phyloP scores from a whole-genome alignment of 2,329 filamentous ascomycete genomes.

The Stachybotrys echinatus region DNA sequence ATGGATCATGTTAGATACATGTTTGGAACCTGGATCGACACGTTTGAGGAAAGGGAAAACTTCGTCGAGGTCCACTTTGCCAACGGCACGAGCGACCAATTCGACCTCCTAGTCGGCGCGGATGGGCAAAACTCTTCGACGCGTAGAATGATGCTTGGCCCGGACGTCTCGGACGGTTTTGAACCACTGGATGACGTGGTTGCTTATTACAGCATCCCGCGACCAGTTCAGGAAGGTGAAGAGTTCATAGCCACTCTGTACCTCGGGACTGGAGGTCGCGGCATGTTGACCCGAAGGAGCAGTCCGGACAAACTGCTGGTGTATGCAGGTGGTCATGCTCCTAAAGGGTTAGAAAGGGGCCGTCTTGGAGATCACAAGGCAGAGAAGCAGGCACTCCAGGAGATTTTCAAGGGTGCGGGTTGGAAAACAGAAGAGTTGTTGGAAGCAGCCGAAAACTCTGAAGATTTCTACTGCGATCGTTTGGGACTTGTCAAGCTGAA shows the following conservation, averaged over 20 bases:
- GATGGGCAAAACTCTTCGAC: slow-evolving; percentile 49
- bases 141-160: slow-evolving; percentile 33
- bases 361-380: slow-evolving; percentile 24
- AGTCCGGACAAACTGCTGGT: slow-evolving; percentile 28
- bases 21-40: slow-evolving; percentile 22
- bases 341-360: slow-evolving; percentile 17
- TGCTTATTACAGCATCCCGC: slow-evolving; percentile 27
- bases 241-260: slow-evolving; percentile 31
- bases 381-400: slow-evolving; percentile 32
- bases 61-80: slow-evolving; percentile 33
- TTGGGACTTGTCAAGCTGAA: slow-evolving; percentile 40
- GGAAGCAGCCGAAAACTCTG: slow-evolving; percentile 27
- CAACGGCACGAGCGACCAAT: slow-evolving; percentile 35
- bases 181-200: slow-evolving; percentile 17
- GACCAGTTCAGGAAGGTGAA: slow-evolving; percentile 21
- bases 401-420: slow-evolving; percentile 34
- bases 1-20: slow-evolving; percentile 17
- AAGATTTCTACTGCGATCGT: slow-evolving; percentile 41
- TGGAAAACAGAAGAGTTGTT: slow-evolving; percentile 38
- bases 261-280: slow-evolving; percentile 25
- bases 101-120: slow-evolving; percentile 49
- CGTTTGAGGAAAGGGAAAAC: slow-evolving; percentile 23
- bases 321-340: slow-evolving; percentile 22
- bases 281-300: slow-evolving; percentile 35
- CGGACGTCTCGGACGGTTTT: slow-evolving; percentile 15